A percentile compares a stretch with the other conserved stretches of the same genome.
Evolutionary conservation across 1,139 yeast genomes (phyloP).

Genomic region (Debaryomyces fabryi): DNA sequence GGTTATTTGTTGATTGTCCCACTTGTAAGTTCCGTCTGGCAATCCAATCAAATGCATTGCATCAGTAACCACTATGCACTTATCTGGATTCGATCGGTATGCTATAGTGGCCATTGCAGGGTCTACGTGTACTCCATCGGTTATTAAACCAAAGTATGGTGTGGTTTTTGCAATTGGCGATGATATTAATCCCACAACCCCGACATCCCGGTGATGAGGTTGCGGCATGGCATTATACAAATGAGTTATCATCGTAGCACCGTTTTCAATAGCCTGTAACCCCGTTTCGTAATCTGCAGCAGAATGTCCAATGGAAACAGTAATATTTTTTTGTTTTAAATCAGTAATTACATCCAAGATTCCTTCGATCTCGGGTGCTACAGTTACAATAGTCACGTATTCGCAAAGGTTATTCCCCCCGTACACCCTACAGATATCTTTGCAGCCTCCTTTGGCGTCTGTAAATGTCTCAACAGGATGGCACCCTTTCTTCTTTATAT

Average conservation of each 20-base stretch:
- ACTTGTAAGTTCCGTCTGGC: slow-evolving; percentile 52
- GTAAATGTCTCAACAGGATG: slow-evolving; percentile 62
- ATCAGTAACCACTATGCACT: slow-evolving; percentile 62
- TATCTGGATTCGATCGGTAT: slow-evolving; percentile 55
- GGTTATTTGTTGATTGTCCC: slow-evolving; percentile 52
- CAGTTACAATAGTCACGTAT: slow-evolving; percentile 56
- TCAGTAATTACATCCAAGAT: slow-evolving; percentile 52
- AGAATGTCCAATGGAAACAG: slow-evolving; percentile 62
- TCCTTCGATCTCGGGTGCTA: slow-evolving; percentile 65
- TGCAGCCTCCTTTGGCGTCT: slow-evolving; percentile 44
- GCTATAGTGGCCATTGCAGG: slow-evolving; percentile 59
- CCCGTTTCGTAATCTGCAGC: slow-evolving; percentile 53
- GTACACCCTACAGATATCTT: slow-evolving; percentile 45
- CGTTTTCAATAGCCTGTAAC: slow-evolving; percentile 50
- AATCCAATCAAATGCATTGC: slow-evolving; percentile 61
- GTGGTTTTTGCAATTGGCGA: slow-evolving; percentile 35
- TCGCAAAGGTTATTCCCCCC: slow-evolving; percentile 45
- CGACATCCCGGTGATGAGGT: slow-evolving; percentile 65
- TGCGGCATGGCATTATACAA: slow-evolving; percentile 71
- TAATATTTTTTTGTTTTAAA: slow-evolving; percentile 37
- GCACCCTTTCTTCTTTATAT: slow-evolving; percentile 59
- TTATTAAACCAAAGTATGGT: slow-evolving; percentile 61
- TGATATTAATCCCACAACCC: slow-evolving; percentile 58
- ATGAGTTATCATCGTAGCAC: slow-evolving; percentile 65
- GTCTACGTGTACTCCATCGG: slow-evolving; percentile 67